Conservation (phyloP, 2,329 filamentous ascomycete genomes). For the Pseudogymnoascus sp. region DNA sequence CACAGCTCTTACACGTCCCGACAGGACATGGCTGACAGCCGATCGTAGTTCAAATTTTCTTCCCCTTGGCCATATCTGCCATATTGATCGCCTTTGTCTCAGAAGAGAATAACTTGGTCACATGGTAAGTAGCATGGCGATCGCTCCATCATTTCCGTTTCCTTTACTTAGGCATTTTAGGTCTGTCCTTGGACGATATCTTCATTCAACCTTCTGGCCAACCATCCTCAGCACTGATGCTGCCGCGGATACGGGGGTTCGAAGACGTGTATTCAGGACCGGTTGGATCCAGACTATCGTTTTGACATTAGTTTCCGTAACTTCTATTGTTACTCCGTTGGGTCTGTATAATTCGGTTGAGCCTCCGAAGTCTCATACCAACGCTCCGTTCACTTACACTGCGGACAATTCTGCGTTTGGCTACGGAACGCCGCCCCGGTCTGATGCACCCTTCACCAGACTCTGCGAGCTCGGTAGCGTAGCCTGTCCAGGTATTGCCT, state of each 20-base stretch:
- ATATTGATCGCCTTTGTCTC: conserved; percentile 31
- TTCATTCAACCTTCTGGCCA: conserved; percentile 38
- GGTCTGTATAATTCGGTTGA: conserved; percentile 37
- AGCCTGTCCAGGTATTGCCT: conserved; percentile 22
- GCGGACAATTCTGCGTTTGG: conserved; percentile 33
- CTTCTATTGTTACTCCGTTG: conserved; percentile 40
- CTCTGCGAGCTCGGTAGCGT: conserved; percentile 24
- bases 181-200: conserved; percentile 31
- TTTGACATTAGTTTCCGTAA: conserved; percentile 31
- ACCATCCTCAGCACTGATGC: conserved; percentile 34
- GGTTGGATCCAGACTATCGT: conserved; percentile 25
- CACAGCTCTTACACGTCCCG: background rate
- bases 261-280: conserved; percentile 22
- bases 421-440: conserved; percentile 33
- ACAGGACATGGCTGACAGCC: background rate
- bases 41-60: conserved; percentile 31
- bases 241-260: conserved; percentile 28
- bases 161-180: conserved; percentile 14
- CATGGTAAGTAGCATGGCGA: conserved; percentile 30
- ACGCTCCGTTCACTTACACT: conserved; percentile 32
- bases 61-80: conserved; percentile 31
- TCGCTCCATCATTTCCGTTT: background rate
- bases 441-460: conserved; percentile 28
- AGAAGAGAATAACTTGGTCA: conserved; percentile 32
- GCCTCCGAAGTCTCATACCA: conserved; percentile 14